Evolutionary conservation across 805 yeast genomes (phyloP).

Genomic region (Monosporozyma unispora): DNA sequence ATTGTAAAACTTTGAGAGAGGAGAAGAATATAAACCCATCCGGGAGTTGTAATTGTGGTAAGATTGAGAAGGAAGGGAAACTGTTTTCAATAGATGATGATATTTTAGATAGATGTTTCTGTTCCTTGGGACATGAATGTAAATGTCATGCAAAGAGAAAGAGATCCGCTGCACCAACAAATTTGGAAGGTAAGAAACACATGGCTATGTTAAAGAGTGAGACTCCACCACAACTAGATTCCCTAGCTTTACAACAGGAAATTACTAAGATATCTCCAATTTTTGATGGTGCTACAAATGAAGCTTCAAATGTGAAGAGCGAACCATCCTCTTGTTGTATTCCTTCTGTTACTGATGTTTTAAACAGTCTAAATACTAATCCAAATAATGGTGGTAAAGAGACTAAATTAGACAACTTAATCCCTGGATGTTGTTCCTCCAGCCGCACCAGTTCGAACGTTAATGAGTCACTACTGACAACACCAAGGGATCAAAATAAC

Average conservation of each 20-base stretch:
- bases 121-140: conserved; percentile 7
- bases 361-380: not conserved
- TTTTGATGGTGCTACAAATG: not conserved
- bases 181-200: not conserved
- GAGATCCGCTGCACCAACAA: not conserved
- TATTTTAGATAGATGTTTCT: conserved; percentile 2
- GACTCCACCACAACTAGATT: not conserved
- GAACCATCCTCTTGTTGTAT: not conserved
- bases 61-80: not conserved
- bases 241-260: not conserved
- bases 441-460: not conserved
- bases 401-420: not conserved
- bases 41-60: conserved; percentile 10
- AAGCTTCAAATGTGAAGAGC: not conserved
- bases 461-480: not conserved
- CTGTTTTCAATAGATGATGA: not conserved
- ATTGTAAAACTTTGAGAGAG: conserved; percentile 71
- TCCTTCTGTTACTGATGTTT: not conserved
- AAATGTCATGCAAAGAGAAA: conserved; percentile 10
- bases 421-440: not conserved
- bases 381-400: not conserved
- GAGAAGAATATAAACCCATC: conserved; percentile 52
- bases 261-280: not conserved
- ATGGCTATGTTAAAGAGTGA: not conserved
- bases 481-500: not conserved